Evolutionary conservation across 768 basidiomycete genomes (phyloP), one percentile per base, ranked within the genome.

Genomic region (Hygrophorus pudorinus): DNA sequence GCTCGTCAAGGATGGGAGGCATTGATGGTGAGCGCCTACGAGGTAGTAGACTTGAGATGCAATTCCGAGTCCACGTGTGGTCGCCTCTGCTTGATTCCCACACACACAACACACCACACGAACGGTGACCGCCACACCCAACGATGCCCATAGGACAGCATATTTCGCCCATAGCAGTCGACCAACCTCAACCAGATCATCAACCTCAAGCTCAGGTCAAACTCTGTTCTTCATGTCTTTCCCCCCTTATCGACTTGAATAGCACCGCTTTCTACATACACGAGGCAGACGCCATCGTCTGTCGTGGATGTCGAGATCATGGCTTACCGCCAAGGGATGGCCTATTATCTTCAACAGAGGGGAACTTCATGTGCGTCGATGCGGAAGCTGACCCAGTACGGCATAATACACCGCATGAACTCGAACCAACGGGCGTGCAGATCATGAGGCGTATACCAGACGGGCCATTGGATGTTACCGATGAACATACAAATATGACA

Each of bases 61-160:
- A n/a, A n/a, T n/a, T n/a, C n/a, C n/a, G n/a, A n/a, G n/a, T 24
- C 24, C 24, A 24, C 24, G 24, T 24, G 24, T 24, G 24, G 4
- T 7, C 7, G 24, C 24, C 24, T 24, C 24, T 24, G 24, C 24
- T 24, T 24, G 24, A 24, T 24, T 24, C 24, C 24, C 24, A 24
- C 24, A 24, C 24, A 3, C n/a, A n/a, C n/a, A n/a, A n/a, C n/a
- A 3, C 7, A 24, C 24, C 24, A 24, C 24, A 24, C 7, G 7
- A 24, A 24, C 7, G 7, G 7, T 24, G 7, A 16, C 43, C 20
- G 11, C 11, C 43, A 28, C 11, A 17, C 13, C 14, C 50, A 40
- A 41, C 50, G 48, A 78, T 78, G 76, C 77, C 78, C 54, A 65
- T 75, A 55, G 71, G 70, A 61, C 72, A 72, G 55, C 63, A 58